These are phyloP conservation scores for Aspergillus sp. DNA, from an alignment of 2,329 filamentous ascomycete species.

Conservation along the genomic window DNA sequence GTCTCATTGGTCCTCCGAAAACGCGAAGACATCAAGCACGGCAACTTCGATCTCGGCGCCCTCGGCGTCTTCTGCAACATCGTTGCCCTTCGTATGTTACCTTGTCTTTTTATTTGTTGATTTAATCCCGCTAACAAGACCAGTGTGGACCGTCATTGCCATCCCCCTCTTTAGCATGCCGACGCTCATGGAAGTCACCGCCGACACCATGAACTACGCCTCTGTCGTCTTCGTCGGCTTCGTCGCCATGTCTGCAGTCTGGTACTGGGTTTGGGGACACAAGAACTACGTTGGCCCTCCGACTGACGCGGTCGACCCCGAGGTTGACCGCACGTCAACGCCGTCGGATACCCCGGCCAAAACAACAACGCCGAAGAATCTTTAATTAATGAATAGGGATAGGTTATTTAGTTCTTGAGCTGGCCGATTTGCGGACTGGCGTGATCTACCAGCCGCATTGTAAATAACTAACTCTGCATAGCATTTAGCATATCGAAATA, in stretches of 20 bases:
- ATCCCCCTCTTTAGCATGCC: constrained; percentile 78
- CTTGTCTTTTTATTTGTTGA: background rate
- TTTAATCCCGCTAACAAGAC: constrained; percentile 50
- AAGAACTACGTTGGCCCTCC: constrained; percentile 64
- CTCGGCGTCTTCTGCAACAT: constrained; percentile 53
- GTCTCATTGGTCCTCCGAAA: constrained; percentile 64
- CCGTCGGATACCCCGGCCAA: background rate
- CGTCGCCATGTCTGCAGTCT: constrained; percentile 58
- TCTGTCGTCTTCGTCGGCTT: constrained; percentile 67
- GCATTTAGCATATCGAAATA: background rate
- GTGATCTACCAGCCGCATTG: background rate
- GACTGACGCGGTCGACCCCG: constrained; percentile 5
- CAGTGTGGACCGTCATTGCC: constrained; percentile 66
- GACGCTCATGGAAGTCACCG: constrained; percentile 56
- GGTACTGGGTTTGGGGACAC: constrained; percentile 64
- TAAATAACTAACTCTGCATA: background rate
- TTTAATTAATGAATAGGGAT: background rate
- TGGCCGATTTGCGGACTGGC: no score
- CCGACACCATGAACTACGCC: constrained; percentile 65
- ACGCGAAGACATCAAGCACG: constrained; percentile 63
- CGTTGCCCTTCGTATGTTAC: constrained; percentile 1
- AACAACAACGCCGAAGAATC: background rate
- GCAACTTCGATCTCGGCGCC: constrained; percentile 66
- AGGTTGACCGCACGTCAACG: background rate
- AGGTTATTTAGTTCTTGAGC: no score